phyloP scores from a whole-genome alignment of 768 basidiomycete species.

The Hydnomerulius pinastri region DNA sequence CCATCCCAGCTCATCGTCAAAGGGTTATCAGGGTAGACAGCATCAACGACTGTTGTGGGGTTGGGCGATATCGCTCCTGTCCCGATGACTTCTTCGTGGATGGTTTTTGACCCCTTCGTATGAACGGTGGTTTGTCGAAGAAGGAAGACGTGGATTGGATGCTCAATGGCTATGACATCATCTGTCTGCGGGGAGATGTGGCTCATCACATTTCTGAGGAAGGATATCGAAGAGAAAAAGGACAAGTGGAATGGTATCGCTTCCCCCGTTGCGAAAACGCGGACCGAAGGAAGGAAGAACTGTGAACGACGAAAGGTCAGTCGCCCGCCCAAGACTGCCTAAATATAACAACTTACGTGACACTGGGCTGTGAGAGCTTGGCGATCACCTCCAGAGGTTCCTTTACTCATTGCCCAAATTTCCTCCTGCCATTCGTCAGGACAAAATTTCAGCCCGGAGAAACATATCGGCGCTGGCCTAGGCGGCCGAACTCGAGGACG shows the following conservation, averaged over 20 bases:
- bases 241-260: conserved; percentile 69
- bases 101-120: conserved; percentile 19
- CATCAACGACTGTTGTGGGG: conserved; percentile 40
- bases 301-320: conserved; percentile 27
- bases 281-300: conserved; percentile 63
- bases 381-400: conserved; percentile 2
- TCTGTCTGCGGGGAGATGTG: conserved; percentile 10
- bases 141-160: conserved; percentile 51
- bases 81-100: conserved; percentile 40
- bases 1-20: conserved; percentile 65
- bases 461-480: conserved; percentile 25
- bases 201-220: conserved; percentile 16
- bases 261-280: conserved; percentile 57
- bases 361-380: conserved; percentile 25
- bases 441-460: conserved; percentile 25
- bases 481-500: conserved; percentile 34
- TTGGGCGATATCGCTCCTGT: conserved; percentile 44
- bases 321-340: background rate
- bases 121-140: conserved; percentile 53
- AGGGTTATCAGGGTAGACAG: conserved; percentile 24
- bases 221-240: conserved; percentile 50
- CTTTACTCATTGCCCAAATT: conserved; percentile 28
- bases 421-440: conserved; percentile 38
- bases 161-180: conserved; percentile 8
- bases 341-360: conserved; percentile 29